Percentiles rank a stretch among this genome's conserved stretches.
Conservation (phyloP, 768 basidiomycete genomes). For the Leucocoprinus sp. region DNA sequence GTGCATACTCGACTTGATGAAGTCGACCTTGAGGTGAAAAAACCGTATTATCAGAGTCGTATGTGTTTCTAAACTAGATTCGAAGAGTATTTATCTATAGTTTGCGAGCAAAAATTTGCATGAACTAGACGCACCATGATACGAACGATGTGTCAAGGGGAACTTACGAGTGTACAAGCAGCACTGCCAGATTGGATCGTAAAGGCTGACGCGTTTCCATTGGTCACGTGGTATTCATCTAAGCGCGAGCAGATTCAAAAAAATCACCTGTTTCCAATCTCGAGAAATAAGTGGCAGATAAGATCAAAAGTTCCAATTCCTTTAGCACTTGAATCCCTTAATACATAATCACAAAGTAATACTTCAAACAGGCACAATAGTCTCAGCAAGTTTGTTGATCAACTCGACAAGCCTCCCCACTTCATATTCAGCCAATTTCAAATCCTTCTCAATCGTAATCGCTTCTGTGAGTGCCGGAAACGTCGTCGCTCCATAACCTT, state of each 20-base stretch:
- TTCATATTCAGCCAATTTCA: conserved; percentile 53
- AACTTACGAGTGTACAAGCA: too few relatives aligned
- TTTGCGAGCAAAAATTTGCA: too few relatives aligned
- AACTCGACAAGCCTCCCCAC: conserved; percentile 44
- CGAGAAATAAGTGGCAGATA: too few relatives aligned
- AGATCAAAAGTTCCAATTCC: too few relatives aligned
- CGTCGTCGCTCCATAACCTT: conserved; percentile 81
- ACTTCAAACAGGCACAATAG: conserved; percentile 19
- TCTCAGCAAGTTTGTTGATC: conserved; percentile 43
- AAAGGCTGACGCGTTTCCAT: too few relatives aligned
- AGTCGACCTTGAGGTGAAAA: conserved; percentile 95
- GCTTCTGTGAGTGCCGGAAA: conserved; percentile 77
- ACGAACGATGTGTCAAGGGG: neutral
- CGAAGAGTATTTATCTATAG: too few relatives aligned
- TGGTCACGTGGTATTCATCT: too few relatives aligned
- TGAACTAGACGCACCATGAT: conserved; percentile 5
- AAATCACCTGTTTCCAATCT: too few relatives aligned
- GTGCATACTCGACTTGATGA: conserved; percentile 97
- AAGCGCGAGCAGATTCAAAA: too few relatives aligned
- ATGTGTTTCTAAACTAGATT: conserved; percentile 83
- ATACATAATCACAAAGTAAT: neutral
- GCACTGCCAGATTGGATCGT: neutral
- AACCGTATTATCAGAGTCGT: conserved; percentile 98
- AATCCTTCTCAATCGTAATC: conserved; percentile 59
- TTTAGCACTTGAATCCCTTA: too few relatives aligned